These are phyloP conservation scores for Pythium rhizo-oryzae DNA, from an alignment of 352 stramenopile genomes.

Conservation along the genomic window DNA sequence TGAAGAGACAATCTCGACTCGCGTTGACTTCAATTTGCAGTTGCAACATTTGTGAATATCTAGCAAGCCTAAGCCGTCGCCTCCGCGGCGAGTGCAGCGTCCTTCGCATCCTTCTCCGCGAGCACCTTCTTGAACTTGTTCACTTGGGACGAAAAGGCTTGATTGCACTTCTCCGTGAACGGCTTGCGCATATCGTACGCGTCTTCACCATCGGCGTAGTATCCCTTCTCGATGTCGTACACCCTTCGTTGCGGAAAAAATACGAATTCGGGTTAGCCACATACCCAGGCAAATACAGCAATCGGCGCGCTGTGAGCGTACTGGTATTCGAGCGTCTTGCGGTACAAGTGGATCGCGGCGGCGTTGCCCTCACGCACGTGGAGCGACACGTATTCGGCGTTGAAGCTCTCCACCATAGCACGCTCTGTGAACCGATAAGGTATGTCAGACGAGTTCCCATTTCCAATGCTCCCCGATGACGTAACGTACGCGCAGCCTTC, in stretches of 20 bases:
- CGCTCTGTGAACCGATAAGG: slow-evolving; percentile 49
- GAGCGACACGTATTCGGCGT: slow-evolving; percentile 98
- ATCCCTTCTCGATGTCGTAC: slow-evolving; percentile 98
- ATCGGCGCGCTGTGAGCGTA: slow-evolving; percentile 36
- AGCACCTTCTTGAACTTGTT: slow-evolving; percentile 84
- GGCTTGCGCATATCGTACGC: slow-evolving; percentile 98
- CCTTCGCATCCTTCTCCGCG: slow-evolving; percentile 60
- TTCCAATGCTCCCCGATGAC: too few species aligned
- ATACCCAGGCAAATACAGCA: too few species aligned
- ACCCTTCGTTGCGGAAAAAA: slow-evolving; percentile 56
- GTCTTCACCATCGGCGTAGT: slow-evolving; percentile 99
- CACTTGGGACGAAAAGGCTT: slow-evolving; percentile 84
- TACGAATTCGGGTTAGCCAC: neutral
- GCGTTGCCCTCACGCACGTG: slow-evolving; percentile 99
- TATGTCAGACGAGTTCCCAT: neutral
- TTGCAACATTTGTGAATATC: neutral
- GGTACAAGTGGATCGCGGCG: slow-evolving; percentile 99
- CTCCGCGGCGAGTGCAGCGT: slow-evolving; percentile 29
- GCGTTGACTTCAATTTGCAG: neutral
- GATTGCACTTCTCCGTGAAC: slow-evolving; percentile 91
- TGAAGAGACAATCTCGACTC: neutral
- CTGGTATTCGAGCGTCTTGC: slow-evolving; percentile 97
- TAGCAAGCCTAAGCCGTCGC: slow-evolving; percentile 18
- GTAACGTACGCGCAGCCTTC: slow-evolving; percentile 84
- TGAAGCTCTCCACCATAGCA: slow-evolving; percentile 97